Conservation (phyloP, 345 rosid species). For the Hibiscus mutabilis region DNA sequence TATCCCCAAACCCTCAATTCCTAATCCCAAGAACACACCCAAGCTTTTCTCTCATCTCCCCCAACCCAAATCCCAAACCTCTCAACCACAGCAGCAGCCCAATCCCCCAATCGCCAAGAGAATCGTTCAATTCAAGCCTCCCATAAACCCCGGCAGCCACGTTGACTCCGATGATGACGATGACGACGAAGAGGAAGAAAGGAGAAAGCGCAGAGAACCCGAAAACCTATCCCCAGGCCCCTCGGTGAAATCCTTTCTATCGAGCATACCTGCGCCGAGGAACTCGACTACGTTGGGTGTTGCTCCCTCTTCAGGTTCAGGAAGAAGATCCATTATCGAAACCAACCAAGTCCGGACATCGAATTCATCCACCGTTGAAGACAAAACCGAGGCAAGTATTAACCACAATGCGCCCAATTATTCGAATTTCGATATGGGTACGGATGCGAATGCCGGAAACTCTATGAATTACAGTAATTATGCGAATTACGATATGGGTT, state of each 20-base stretch:
- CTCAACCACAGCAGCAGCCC: background rate
- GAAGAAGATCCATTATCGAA: slow-evolving; percentile 61
- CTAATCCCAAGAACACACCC: slow-evolving; percentile 18
- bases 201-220: slow-evolving; percentile 34
- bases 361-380: slow-evolving; percentile 5
- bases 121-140: slow-evolving; percentile 70
- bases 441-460: slow-evolving; percentile 26
- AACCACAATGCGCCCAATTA: slow-evolving; percentile 20
- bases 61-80: slow-evolving; percentile 33
- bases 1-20: background rate
- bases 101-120: slow-evolving; percentile 32
- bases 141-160: slow-evolving; percentile 27
- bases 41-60: slow-evolving; percentile 46
- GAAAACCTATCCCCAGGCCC: slow-evolving; percentile 21
- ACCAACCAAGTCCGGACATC: slow-evolving; percentile 33
- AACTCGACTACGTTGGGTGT: slow-evolving; percentile 60
- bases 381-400: slow-evolving; percentile 20
- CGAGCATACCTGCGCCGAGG: slow-evolving; percentile 71
- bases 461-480: slow-evolving; percentile 7
- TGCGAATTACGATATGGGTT: slow-evolving; percentile 17
- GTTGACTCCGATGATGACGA: slow-evolving; percentile 38
- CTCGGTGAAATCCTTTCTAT: slow-evolving; percentile 62
- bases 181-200: slow-evolving; percentile 41
- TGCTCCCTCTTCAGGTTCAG: slow-evolving; percentile 46
- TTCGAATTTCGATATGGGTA: slow-evolving; percentile 17